Conservation (phyloP, 495 filamentous ascomycete genomes). For the Aspergillus steynii region DNA sequence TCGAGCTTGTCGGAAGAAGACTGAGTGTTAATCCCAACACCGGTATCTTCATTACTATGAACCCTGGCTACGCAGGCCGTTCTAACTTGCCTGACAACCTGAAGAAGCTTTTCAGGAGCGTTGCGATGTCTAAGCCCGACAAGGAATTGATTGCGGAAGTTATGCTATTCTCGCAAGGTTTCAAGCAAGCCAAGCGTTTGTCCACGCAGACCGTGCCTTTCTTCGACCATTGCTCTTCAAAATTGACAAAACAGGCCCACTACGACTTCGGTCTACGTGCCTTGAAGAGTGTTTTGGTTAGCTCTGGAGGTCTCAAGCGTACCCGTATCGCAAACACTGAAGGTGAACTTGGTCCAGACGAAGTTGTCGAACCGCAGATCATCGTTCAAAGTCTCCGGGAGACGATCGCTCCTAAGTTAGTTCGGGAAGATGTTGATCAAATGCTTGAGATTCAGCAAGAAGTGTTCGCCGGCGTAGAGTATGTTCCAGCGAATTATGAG, state of each 20-base stretch:
- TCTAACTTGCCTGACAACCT: slow-evolving; percentile 98
- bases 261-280: slow-evolving; percentile 98
- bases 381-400: slow-evolving; percentile 98
- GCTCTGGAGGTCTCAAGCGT: slow-evolving; percentile 93
- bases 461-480: slow-evolving; percentile 90
- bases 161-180: slow-evolving; percentile 99
- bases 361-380: slow-evolving; percentile 91
- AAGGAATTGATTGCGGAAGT: slow-evolving; percentile 99
- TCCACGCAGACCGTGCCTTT: slow-evolving; percentile 96
- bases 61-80: slow-evolving; percentile 96
- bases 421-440: slow-evolving; percentile 81
- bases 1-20: slow-evolving; percentile 89
- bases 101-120: slow-evolving; percentile 98
- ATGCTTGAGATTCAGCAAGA: slow-evolving; percentile 84
- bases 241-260: slow-evolving; percentile 92
- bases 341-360: slow-evolving; percentile 63
- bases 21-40: slow-evolving; percentile 87
- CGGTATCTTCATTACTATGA: slow-evolving; percentile 99
- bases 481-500: slow-evolving; percentile 82
- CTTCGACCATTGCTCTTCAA: slow-evolving; percentile 83
- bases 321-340: slow-evolving; percentile 63
- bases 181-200: slow-evolving; percentile 89
- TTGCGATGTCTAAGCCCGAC: slow-evolving; percentile 99
- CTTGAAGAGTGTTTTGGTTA: slow-evolving; percentile 96
- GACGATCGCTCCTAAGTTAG: slow-evolving; percentile 96